These are phyloP conservation scores for Cronartium ribicola DNA, from an alignment of 1,284 basidiomycete species.

Conservation along the genomic window DNA sequence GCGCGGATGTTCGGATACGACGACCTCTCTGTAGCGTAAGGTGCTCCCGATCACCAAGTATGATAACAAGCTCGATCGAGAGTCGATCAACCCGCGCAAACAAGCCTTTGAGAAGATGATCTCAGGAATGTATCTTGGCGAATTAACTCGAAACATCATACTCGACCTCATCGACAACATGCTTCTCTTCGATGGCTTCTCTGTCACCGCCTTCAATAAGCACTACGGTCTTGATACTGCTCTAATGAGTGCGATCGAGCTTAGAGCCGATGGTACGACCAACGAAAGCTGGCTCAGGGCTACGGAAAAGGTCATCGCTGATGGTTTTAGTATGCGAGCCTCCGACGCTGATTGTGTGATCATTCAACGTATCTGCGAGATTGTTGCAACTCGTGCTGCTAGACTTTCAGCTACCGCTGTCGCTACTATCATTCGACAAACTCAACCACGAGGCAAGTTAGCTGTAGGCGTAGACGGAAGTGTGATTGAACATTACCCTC, in stretches of 20 bases:
- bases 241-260: conserved; percentile 80
- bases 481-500: conserved; percentile 83
- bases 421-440: conserved; percentile 78
- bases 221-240: conserved; percentile 94
- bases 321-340: conserved; percentile 62
- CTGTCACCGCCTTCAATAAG: conserved; percentile 67
- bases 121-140: conserved; percentile 95
- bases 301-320: conserved; percentile 60
- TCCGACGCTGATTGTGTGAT: conserved; percentile 60
- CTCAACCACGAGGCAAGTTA: conserved; percentile 58
- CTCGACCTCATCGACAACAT: conserved; percentile 74
- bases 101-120: conserved; percentile 98
- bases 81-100: conserved; percentile 86
- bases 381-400: conserved; percentile 78
- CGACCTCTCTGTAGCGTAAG: conserved; percentile 59
- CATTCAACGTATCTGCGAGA: conserved; percentile 70
- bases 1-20: background rate
- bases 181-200: conserved; percentile 72
- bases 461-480: conserved; percentile 84
- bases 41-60: conserved; percentile 84
- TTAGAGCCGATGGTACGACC: conserved; percentile 18
- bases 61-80: conserved; percentile 86
- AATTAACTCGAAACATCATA: conserved; percentile 80
- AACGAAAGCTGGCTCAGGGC: conserved; percentile 45
- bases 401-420: conserved; percentile 78